Percentiles rank a stretch among this genome's conserved stretches.
phyloP scores from a whole-genome alignment of 2,329 filamentous ascomycete genomes.

The Ilyonectria mors-panacis region DNA sequence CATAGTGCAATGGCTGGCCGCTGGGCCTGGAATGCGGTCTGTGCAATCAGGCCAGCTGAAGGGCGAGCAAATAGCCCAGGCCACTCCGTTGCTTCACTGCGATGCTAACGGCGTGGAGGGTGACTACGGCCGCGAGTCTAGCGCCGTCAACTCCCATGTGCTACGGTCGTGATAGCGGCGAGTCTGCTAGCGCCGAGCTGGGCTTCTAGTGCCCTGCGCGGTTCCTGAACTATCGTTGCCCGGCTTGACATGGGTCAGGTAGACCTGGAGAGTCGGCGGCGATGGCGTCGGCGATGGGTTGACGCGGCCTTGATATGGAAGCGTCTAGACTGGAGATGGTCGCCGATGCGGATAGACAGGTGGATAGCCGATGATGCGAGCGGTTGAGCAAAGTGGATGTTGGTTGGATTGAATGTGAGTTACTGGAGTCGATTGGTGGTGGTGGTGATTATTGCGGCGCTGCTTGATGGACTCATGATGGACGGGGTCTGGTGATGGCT shows the following conservation, averaged over 20 bases:
- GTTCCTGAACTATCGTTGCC: background rate
- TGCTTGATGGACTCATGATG: background rate
- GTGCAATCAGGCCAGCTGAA: background rate
- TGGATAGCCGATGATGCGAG: background rate
- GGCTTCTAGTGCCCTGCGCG: background rate
- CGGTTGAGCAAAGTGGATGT: background rate
- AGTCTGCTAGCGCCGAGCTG: background rate
- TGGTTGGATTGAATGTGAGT: background rate
- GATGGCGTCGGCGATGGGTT: background rate
- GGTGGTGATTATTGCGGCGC: background rate
- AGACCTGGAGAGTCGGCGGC: background rate
- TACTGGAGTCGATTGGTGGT: background rate
- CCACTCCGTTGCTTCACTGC: background rate
- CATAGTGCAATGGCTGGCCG: background rate
- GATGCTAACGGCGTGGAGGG: background rate
- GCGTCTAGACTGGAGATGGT: background rate
- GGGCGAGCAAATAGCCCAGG: background rate
- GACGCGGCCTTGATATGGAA: slow-evolving; percentile 1
- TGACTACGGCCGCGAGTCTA: background rate
- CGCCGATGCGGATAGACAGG: background rate
- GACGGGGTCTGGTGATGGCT: no score
- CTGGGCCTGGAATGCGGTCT: background rate
- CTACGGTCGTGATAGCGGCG: background rate
- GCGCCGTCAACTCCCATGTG: background rate
- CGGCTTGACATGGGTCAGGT: background rate